Conservation (phyloP, 202 grass and related monocot genomes). For the Alloteropsis angusta region DNA sequence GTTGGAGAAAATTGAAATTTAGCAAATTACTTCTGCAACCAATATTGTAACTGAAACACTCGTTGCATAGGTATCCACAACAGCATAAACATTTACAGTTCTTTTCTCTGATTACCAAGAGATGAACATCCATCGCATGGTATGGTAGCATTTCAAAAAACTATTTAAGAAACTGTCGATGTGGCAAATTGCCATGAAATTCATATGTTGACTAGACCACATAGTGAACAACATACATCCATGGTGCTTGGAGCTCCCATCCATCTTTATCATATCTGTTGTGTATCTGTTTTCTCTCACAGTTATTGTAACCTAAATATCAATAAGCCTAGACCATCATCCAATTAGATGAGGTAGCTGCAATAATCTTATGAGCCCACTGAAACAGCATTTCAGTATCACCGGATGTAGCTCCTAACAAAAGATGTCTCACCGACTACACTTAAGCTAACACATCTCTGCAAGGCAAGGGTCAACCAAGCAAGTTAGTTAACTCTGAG, state of each 20-base stretch:
- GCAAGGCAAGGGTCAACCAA: constrained; percentile 4
- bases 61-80: background rate
- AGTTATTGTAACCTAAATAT: background rate
- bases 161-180: no score
- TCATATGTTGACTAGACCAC: background rate
- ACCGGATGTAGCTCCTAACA: constrained; percentile 83
- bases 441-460: constrained; percentile 74
- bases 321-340: background rate
- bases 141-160: no score
- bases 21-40: no score
- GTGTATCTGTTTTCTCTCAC: background rate
- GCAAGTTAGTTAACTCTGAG: background rate
- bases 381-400: constrained; percentile 19
- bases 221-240: background rate
- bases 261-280: background rate
- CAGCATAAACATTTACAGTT: background rate
- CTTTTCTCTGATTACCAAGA: background rate
- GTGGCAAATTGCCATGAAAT: no score
- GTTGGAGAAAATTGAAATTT: no score
- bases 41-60: background rate
- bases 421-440: constrained; percentile 73
- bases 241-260: background rate
- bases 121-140: background rate
- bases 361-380: background rate
- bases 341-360: background rate